Evolutionary conservation across 1,284 basidiomycete genomes (phyloP).

Genomic region (Austroboletus niveus): DNA sequence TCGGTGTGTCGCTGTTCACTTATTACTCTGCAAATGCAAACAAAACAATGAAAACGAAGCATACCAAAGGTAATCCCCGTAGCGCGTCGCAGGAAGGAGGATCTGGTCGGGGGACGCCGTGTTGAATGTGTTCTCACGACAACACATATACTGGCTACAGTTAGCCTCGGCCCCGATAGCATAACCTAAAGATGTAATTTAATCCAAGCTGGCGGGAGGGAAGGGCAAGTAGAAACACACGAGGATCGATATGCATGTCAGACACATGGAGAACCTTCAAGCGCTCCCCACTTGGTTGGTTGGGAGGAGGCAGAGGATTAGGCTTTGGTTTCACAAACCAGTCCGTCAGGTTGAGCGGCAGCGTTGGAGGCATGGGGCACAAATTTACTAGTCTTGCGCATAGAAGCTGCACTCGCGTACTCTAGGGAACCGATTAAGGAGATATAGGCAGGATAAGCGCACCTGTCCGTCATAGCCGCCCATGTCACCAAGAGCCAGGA

Average conservation of each 20-base stretch:
- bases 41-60: neutral
- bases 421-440: neutral
- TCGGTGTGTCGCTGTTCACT: constrained; percentile 59
- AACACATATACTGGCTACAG: constrained; percentile 67
- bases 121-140: constrained; percentile 58
- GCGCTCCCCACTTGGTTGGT: constrained; percentile 57
- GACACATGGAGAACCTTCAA: constrained; percentile 74
- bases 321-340: constrained; percentile 71
- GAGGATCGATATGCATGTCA: constrained; percentile 75
- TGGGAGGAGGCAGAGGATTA: constrained; percentile 52
- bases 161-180: constrained; percentile 70
- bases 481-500: constrained; percentile 60
- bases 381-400: constrained; percentile 48
- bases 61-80: constrained; percentile 59
- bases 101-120: constrained; percentile 45
- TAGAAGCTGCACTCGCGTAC: constrained; percentile 37
- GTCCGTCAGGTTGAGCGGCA: constrained; percentile 48
- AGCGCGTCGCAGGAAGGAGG: constrained; percentile 61
- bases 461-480: constrained; percentile 70
- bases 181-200: constrained; percentile 44
- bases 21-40: too few species aligned
- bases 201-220: neutral
- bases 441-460: neutral
- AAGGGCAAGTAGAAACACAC: constrained; percentile 34
- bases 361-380: constrained; percentile 51